Conservation (phyloP, 805 yeast genomes). For the Myxozyma kluyveri region DNA sequence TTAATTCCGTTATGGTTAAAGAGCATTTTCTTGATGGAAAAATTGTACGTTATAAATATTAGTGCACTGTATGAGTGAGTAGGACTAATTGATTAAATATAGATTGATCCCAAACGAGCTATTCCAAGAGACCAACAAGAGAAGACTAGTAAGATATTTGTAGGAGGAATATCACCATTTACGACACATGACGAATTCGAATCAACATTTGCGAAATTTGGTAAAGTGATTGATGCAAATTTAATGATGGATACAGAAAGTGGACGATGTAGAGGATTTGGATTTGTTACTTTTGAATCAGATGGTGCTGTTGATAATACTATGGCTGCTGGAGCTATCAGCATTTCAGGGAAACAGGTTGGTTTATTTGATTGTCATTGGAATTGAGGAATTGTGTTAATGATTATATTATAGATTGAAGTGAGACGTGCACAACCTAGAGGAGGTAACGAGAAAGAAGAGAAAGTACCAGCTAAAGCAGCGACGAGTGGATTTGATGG, state of each 20-base stretch:
- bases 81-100: not conserved
- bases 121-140: slow-evolving; percentile 97
- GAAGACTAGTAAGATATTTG: slow-evolving; percentile 92
- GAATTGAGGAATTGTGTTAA: not conserved
- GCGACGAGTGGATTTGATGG: slow-evolving; percentile 15
- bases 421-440: slow-evolving; percentile 48
- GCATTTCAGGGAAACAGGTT: slow-evolving; percentile 70
- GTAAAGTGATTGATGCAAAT: slow-evolving; percentile 91
- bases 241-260: slow-evolving; percentile 96
- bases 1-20: slow-evolving; percentile 77
- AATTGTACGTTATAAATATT: slow-evolving; percentile 41
- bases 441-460: slow-evolving; percentile 18
- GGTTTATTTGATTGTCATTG: not conserved
- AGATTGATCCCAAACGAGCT: slow-evolving; percentile 93
- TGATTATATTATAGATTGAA: slow-evolving; percentile 33
- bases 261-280: slow-evolving; percentile 95
- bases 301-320: slow-evolving; percentile 92
- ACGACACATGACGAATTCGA: slow-evolving; percentile 89
- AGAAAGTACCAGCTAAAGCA: too few species aligned
- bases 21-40: slow-evolving; percentile 93
- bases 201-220: slow-evolving; percentile 80
- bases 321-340: slow-evolving; percentile 73
- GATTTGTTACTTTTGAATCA: slow-evolving; percentile 91
- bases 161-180: slow-evolving; percentile 93
- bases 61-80: not conserved